Conservation (phyloP, 2,329 filamentous ascomycete species). For the Exophiala viscosa region DNA sequence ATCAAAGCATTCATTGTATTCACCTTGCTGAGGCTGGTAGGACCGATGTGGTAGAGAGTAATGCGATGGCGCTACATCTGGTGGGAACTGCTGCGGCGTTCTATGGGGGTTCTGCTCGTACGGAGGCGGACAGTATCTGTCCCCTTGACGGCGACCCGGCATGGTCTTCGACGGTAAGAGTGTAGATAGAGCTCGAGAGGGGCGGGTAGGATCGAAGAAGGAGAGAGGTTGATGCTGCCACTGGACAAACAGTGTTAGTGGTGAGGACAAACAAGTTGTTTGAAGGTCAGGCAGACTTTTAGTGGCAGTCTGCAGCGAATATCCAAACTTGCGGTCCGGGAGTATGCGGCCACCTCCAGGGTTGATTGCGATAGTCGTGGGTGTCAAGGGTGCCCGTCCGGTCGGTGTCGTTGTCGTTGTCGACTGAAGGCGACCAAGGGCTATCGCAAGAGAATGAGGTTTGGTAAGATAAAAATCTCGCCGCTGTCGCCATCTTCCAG, state of each 20-base stretch:
- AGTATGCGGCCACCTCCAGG: conserved; percentile 4
- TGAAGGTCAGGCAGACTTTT: conserved; percentile 23
- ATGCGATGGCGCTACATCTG: too few species aligned
- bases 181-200: background rate
- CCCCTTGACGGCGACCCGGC: conserved; percentile 1
- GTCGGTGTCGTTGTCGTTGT: too few species aligned
- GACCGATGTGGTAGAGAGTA: background rate
- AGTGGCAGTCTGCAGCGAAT: conserved; percentile 8
- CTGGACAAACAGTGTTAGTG: conserved; percentile 23
- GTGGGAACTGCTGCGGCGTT: too few species aligned
- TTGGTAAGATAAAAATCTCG: too few species aligned
- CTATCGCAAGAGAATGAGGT: too few species aligned
- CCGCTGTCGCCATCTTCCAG: too few species aligned
- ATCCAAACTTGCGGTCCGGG: background rate
- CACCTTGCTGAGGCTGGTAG: conserved; percentile 20
- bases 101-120: background rate
- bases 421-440: too few species aligned
- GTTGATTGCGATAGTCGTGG: background rate
- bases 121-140: background rate
- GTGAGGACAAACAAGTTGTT: conserved; percentile 2
- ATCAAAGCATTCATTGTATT: conserved; percentile 17
- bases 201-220: background rate
- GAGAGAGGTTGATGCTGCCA: conserved; percentile 13
- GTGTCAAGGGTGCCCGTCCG: too few species aligned
- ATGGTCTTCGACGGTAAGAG: conserved; percentile 3